A percentile compares a stretch with the other conserved stretches of the same genome.
Evolutionary conservation across 2,329 filamentous ascomycete species (phyloP).

Genomic region (Colletotrichum tabaci): DNA sequence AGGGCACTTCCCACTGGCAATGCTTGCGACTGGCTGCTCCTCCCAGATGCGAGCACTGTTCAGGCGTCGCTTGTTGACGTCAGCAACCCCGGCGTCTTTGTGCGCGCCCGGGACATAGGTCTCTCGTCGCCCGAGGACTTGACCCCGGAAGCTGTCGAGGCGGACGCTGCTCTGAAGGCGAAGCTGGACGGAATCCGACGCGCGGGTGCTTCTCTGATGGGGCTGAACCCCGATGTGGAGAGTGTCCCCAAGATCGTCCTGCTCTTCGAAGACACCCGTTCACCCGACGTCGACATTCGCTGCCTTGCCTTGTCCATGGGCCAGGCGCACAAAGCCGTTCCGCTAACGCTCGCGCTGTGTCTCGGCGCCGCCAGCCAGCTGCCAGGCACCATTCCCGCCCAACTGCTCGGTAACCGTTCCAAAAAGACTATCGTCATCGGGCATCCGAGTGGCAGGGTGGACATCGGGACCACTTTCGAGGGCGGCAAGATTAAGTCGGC

Average conservation of each 20-base stretch:
- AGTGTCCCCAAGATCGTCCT: conserved; percentile 63
- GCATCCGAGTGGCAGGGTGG: conserved; percentile 63
- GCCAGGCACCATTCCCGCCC: conserved; percentile 58
- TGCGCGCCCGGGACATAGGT: conserved; percentile 51
- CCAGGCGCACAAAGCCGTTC: conserved; percentile 60
- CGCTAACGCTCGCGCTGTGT: conserved; percentile 58
- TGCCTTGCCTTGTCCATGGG: conserved; percentile 64
- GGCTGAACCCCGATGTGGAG: conserved; percentile 53
- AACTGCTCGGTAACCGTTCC: conserved; percentile 46
- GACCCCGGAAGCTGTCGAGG: conserved; percentile 51
- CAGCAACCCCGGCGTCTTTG: conserved; percentile 60
- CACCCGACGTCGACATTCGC: conserved; percentile 55
- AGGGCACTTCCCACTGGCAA: conserved; percentile 56
- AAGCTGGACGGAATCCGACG: conserved; percentile 55
- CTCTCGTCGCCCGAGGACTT: conserved; percentile 42
- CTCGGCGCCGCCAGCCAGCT: conserved; percentile 57
- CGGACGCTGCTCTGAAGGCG: conserved; percentile 48
- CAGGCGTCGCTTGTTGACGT: conserved; percentile 58
- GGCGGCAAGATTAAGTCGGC: conserved; percentile 60
- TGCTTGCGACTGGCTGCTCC: conserved; percentile 50
- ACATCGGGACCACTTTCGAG: conserved; percentile 60
- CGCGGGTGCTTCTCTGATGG: conserved; percentile 56
- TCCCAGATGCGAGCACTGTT: conserved; percentile 49
- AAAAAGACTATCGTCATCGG: conserved; percentile 57
- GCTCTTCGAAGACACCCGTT: conserved; percentile 52